Conservation (phyloP, 257 asterid species). For the Solanum pinnatisectum region DNA sequence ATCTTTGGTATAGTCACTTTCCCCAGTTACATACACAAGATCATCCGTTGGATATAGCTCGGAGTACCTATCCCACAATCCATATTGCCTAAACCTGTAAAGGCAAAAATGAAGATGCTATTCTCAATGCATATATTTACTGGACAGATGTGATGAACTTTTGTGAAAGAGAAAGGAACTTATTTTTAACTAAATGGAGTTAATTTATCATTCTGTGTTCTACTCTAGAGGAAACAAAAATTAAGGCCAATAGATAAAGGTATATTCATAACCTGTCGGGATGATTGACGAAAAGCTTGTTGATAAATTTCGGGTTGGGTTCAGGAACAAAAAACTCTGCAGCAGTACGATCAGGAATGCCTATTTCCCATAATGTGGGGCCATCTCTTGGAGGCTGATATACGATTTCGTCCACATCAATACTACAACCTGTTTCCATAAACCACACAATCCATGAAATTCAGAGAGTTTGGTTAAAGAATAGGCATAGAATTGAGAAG, state of each 20-base stretch:
- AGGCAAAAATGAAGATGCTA: background rate
- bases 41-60: constrained; percentile 57
- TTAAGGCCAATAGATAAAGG: background rate
- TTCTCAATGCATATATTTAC: background rate
- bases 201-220: background rate
- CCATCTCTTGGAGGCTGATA: constrained; percentile 64
- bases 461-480: background rate
- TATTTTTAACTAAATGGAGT: background rate
- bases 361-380: constrained; percentile 80
- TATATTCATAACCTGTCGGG: constrained; percentile 34
- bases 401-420: constrained; percentile 38
- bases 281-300: constrained; percentile 50
- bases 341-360: constrained; percentile 68
- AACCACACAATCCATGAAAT: background rate
- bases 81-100: constrained; percentile 58
- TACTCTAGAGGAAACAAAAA: background rate
- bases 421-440: constrained; percentile 21
- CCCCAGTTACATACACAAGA: constrained; percentile 49
- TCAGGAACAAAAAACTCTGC: constrained; percentile 53
- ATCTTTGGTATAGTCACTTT: constrained; percentile 50
- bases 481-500: background rate
- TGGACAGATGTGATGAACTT: background rate
- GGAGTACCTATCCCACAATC: constrained; percentile 62
- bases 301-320: constrained; percentile 48
- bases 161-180: background rate